Base-by-base conservation (phyloP, 352 stramenopile species). In the Phytophthora pluvialis region DNA sequence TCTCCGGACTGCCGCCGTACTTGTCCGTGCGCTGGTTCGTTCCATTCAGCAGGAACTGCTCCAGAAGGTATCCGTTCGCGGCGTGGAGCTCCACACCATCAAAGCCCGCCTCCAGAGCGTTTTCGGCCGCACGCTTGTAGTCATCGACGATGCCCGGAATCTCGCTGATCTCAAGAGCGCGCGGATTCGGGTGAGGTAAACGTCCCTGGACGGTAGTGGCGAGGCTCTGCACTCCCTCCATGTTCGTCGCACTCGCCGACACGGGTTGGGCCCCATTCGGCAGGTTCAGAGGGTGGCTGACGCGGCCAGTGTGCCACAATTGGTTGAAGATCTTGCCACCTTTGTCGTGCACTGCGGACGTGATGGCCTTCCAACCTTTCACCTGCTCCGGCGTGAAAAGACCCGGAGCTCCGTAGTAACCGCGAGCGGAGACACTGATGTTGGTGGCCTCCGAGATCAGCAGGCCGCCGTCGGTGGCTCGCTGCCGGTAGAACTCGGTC, bases 31-130 rank as follows among this genome's bases (percentile, higher is more conserved):
- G 83, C 15, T 72, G 69, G 72, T 98, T 98, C 32, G 70, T 71
- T 26, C 54, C 72, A 40, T 79, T 75, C 52, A 92, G 74, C 15
- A 98, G 62, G 67, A 97, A 97, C 61, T 95, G 77, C 67, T 98
- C 90, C 51, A 98, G 66, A 33, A 98, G 70, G 59, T 98, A 98
- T n/a, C 92, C 93, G 64, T 98, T 97, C 12, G 88, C 91, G 6
- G 47, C 61, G 68, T 98, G 93, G 35, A 98, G 60, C 55, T 98
- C 90, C 25, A 98, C 79, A 32, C 92, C 91, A 48, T 98, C 93
- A 52, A 98, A 98, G 12, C 93, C 93, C 12, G 91, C 91, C 33
- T 89, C 64, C 29, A 91, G 74, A 6, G 83, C 75, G 25, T 81
- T 81, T 26, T 71, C 45, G 6, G 67, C 67, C 10, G 62, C 62